These are phyloP conservation scores for Talaromyces sp. DNA, from an alignment of 2,329 filamentous ascomycete genomes.

Conservation along the genomic window DNA sequence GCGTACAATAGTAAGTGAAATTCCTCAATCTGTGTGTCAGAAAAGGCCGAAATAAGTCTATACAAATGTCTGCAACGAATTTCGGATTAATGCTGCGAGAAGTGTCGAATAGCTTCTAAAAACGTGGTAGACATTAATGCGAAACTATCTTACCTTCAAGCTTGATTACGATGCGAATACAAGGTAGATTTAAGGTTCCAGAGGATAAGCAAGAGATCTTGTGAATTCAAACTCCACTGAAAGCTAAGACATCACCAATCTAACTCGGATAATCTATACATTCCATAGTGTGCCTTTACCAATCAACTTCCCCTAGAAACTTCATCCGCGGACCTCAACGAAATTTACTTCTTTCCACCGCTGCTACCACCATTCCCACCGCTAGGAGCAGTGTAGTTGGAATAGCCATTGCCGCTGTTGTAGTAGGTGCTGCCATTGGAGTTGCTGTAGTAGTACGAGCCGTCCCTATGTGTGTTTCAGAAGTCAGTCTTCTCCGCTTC, in stretches of 20 bases:
- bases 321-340: neutral
- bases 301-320: neutral
- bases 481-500: neutral
- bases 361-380: slow-evolving; percentile 29
- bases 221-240: neutral
- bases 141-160: neutral
- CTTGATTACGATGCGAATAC: neutral
- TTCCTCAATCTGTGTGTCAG: too few species aligned
- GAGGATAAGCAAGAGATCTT: neutral
- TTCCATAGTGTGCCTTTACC: neutral
- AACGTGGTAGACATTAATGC: neutral
- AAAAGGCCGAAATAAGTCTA: too few species aligned
- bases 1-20: too few species aligned
- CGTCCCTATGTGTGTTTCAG: slow-evolving; percentile 43
- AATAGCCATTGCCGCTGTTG: slow-evolving; percentile 57
- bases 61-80: too few species aligned
- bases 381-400: slow-evolving; percentile 59
- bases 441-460: slow-evolving; percentile 73
- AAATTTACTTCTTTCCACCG: slow-evolving; percentile 5
- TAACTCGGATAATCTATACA: neutral
- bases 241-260: neutral
- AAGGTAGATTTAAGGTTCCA: neutral
- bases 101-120: too few species aligned
- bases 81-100: too few species aligned
- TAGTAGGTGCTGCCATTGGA: slow-evolving; percentile 66